These are phyloP conservation scores for Populus davidiana DNA, from an alignment of 345 rosid genomes.

Conservation along the genomic window DNA sequence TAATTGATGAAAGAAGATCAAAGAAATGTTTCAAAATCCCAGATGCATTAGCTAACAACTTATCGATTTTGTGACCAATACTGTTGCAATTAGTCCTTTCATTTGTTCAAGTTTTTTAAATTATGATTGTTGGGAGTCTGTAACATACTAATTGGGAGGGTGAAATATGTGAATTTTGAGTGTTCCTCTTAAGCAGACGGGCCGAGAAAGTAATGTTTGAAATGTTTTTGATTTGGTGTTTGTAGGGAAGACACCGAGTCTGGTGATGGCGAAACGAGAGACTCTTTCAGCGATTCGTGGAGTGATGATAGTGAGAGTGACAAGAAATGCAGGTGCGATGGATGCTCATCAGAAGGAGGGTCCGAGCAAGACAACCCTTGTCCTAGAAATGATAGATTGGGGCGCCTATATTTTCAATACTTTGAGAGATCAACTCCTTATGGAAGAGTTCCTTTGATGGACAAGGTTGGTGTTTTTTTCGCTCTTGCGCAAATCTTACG, in stretches of 20 bases:
- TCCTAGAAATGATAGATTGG: constrained; percentile 72
- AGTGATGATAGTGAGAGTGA: constrained; percentile 92
- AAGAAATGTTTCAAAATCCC: not conserved
- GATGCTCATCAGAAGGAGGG: constrained; percentile 83
- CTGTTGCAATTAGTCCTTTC: not conserved
- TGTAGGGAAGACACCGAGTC: constrained; percentile 74
- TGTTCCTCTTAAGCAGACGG: not conserved
- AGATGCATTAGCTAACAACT: not conserved
- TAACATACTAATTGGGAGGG: not conserved
- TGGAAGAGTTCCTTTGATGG: constrained; percentile 95
- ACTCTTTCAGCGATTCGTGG: constrained; percentile 75
- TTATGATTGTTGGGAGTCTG: not conserved
- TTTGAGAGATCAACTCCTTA: constrained; percentile 93
- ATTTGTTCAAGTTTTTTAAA: not conserved
- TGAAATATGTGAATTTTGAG: not conserved
- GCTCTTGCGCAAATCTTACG: not conserved
- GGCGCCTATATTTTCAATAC: constrained; percentile 68
- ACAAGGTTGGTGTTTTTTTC: constrained; percentile 55
- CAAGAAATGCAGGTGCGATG: constrained; percentile 72
- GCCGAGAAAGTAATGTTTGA: not conserved
- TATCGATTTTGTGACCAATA: not conserved
- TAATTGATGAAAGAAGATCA: not conserved
- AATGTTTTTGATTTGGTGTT: constrained; percentile 1
- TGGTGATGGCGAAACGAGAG: constrained; percentile 76
- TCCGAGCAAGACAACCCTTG: constrained; percentile 59